Conservation (phyloP, 2,329 filamentous ascomycete genomes). For the Sporothrix euskadiensis region DNA sequence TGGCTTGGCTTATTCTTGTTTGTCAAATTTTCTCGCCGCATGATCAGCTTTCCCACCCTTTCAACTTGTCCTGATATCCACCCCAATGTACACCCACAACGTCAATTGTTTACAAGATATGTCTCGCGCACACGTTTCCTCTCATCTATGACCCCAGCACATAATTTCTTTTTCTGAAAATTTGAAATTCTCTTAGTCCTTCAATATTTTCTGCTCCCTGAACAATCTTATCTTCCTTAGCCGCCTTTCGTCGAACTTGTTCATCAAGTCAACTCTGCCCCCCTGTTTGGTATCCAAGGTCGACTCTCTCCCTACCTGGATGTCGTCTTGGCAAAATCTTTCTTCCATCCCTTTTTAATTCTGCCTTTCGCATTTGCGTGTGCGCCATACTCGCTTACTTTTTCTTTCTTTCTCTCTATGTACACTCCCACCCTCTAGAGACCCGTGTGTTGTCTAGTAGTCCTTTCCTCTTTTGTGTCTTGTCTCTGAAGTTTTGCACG, state of each 20-base stretch:
- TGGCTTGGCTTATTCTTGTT: slow-evolving; percentile 25
- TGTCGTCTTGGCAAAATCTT: background rate
- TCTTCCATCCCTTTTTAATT: background rate
- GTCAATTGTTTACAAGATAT: background rate
- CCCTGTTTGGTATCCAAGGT: background rate
- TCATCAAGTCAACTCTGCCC: background rate
- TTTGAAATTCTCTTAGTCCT: background rate
- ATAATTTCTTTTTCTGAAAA: background rate
- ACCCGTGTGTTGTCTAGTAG: slow-evolving; percentile 24
- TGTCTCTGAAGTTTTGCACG: slow-evolving; percentile 20
- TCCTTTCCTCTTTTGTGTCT: slow-evolving; percentile 13
- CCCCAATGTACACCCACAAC: background rate
- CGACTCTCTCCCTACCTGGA: background rate
- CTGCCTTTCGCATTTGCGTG: background rate
- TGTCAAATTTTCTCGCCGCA: slow-evolving; percentile 13
- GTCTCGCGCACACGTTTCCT: background rate
- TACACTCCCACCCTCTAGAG: slow-evolving; percentile 23
- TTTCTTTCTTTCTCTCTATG: slow-evolving; percentile 26
- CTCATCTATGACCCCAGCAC: background rate
- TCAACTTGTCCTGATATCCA: slow-evolving; percentile 4
- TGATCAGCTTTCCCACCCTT: slow-evolving; percentile 9
- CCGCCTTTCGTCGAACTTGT: background rate
- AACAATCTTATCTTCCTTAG: background rate
- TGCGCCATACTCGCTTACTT: background rate
- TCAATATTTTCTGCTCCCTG: background rate